Evolutionary conservation across 305 asterid genomes (phyloP).

Genomic region (Rubia tinctorum): DNA sequence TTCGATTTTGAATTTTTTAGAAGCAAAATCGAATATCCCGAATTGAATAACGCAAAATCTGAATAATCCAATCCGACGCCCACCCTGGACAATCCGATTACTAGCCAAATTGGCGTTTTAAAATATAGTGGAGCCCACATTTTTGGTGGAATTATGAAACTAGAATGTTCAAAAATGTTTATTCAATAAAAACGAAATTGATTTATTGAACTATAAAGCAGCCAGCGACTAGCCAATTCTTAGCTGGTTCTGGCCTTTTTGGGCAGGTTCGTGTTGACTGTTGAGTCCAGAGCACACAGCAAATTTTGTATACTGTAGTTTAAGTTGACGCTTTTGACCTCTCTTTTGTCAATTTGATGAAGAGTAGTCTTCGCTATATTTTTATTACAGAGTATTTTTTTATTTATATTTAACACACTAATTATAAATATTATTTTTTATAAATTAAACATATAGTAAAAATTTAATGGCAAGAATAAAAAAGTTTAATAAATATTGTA

Average conservation of each 20-base stretch:
- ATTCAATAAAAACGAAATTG: background rate
- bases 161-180: background rate
- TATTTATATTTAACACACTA: too few relatives aligned
- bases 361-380: background rate
- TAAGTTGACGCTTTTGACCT: background rate
- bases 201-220: background rate
- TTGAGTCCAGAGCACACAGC: background rate
- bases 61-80: too few relatives aligned
- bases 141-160: background rate
- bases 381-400: too few relatives aligned
- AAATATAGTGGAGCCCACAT: background rate
- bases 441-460: too few relatives aligned
- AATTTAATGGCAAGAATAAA: too few relatives aligned
- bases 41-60: too few relatives aligned
- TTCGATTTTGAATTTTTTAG: too few relatives aligned
- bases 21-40: too few relatives aligned
- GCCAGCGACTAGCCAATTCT: background rate
- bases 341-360: background rate
- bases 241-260: background rate
- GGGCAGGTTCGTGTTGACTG: background rate
- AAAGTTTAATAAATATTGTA: too few relatives aligned
- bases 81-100: too few relatives aligned
- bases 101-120: background rate
- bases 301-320: background rate
- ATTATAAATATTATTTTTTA: too few relatives aligned